Conservation (phyloP, 306 rosid genomes). For the Lablab purpureus region DNA sequence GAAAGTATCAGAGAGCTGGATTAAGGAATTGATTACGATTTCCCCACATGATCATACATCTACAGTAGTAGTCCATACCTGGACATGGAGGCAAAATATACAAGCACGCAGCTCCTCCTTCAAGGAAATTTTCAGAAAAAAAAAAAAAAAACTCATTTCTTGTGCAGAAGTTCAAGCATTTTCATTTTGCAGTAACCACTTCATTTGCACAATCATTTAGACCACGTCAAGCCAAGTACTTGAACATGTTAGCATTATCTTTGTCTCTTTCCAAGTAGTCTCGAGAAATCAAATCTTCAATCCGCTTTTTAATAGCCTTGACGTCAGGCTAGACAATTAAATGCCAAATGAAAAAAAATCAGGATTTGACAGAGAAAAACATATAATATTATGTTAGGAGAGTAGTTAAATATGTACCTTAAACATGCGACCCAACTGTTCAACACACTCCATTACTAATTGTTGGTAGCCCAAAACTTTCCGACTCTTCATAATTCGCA, state of each 20-base stretch:
- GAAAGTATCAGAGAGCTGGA: conserved; percentile 48
- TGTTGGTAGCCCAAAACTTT: conserved; percentile 88
- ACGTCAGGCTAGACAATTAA: conserved; percentile 74
- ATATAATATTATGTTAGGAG: conserved; percentile 13
- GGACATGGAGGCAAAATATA: conserved; percentile 58
- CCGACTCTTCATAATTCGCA: conserved; percentile 94
- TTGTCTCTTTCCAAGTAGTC: conserved; percentile 97
- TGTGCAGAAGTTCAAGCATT: conserved; percentile 43
- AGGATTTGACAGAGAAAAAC: conserved; percentile 29
- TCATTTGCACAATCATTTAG: conserved; percentile 36
- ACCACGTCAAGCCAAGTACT: conserved; percentile 82
- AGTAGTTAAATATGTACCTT: conserved; percentile 61
- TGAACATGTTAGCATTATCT: conserved; percentile 81
- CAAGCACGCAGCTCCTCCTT: conserved; percentile 53
- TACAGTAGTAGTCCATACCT: conserved; percentile 49
- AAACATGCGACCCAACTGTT: conserved; percentile 93
- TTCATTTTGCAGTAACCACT: conserved; percentile 43
- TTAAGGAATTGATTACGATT: conserved; percentile 56
- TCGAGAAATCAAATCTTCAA: conserved; percentile 94
- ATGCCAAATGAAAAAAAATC: conserved; percentile 8
- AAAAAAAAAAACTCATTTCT: conserved; percentile 38
- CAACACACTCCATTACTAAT: conserved; percentile 88
- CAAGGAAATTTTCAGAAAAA: conserved; percentile 42
- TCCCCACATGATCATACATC: conserved; percentile 53
- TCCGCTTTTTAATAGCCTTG: conserved; percentile 93